Conservation (phyloP, 371 early-diverging fungal genomes). For the Lichtheimia hyalospora region DNA sequence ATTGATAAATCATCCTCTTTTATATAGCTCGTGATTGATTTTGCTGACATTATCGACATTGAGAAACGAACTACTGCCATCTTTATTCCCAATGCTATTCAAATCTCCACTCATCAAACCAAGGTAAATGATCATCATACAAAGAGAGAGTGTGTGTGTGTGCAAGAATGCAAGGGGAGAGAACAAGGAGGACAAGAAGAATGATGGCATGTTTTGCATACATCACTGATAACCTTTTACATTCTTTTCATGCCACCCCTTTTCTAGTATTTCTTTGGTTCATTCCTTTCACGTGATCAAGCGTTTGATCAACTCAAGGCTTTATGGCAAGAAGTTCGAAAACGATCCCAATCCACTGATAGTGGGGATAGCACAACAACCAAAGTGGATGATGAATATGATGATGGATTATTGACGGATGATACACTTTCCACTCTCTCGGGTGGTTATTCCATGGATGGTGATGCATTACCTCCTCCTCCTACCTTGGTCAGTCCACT, state of each 20-base stretch:
- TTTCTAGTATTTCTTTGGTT: conserved; percentile 71
- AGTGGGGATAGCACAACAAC: conserved; percentile 2
- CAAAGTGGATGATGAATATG: conserved; percentile 6
- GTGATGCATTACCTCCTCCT: conserved; percentile 1
- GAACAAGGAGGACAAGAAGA: too few species aligned
- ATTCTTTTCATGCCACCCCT: not conserved
- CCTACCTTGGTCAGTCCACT: conserved; percentile 1
- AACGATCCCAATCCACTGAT: conserved; percentile 4
- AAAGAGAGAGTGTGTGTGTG: not conserved
- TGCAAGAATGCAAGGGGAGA: too few species aligned
- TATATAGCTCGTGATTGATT: conserved; percentile 72
- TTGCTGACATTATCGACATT: conserved; percentile 79
- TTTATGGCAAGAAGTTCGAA: conserved; percentile 50
- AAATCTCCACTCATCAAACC: conserved; percentile 68
- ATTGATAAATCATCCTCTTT: not conserved
- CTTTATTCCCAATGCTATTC: conserved; percentile 87
- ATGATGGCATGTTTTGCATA: too few species aligned
- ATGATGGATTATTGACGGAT: conserved; percentile 5
- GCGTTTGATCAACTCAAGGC: conserved; percentile 71
- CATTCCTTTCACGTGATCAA: conserved; percentile 78
- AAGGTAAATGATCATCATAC: conserved; percentile 48
- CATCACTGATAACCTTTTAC: too few species aligned
- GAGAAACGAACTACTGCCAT: conserved; percentile 80
- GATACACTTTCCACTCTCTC: conserved; percentile 7
- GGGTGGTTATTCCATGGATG: conserved; percentile 1